Evolutionary conservation across 1,284 basidiomycete species (phyloP).

Genomic region (Jaminaea rosea): DNA sequence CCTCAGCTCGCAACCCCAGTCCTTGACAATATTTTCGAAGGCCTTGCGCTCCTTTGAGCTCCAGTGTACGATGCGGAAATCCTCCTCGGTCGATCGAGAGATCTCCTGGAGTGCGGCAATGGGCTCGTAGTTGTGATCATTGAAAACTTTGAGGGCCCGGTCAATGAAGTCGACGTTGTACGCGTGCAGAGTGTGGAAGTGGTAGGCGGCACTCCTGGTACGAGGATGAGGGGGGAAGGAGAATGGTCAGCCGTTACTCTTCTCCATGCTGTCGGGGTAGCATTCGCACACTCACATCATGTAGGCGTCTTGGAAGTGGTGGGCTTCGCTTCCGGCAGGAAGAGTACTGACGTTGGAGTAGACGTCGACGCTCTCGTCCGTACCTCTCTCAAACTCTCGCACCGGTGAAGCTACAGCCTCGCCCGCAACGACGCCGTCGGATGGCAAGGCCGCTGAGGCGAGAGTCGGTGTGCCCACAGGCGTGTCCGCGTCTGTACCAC

Average conservation of each 20-base stretch:
- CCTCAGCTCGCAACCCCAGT: constrained; percentile 67
- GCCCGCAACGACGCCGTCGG: neutral
- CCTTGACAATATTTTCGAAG: constrained; percentile 65
- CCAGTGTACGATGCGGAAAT: constrained; percentile 52
- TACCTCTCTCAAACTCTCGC: constrained; percentile 56
- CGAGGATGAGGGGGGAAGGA: too few relatives aligned
- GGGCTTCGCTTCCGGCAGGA: too few relatives aligned
- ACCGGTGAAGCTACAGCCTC: constrained; percentile 14
- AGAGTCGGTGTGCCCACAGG: neutral
- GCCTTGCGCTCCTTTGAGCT: constrained; percentile 60
- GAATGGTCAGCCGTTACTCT: too few relatives aligned
- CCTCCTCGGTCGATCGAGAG: constrained; percentile 57
- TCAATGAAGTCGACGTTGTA: constrained; percentile 67
- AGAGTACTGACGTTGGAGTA: constrained; percentile 45
- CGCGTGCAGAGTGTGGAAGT: constrained; percentile 41
- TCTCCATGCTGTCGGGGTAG: constrained; percentile 60
- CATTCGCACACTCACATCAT: constrained; percentile 55
- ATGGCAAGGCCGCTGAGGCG: neutral
- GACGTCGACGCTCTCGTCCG: constrained; percentile 64
- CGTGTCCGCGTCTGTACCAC: neutral
- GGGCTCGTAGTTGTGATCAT: constrained; percentile 60
- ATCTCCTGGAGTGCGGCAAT: constrained; percentile 65
- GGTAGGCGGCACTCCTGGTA: constrained; percentile 52
- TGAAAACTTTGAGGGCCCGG: constrained; percentile 77
- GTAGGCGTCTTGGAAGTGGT: too few relatives aligned